Evolutionary conservation across 805 yeast genomes (phyloP).

Genomic region (Isabelozyma heimii): DNA sequence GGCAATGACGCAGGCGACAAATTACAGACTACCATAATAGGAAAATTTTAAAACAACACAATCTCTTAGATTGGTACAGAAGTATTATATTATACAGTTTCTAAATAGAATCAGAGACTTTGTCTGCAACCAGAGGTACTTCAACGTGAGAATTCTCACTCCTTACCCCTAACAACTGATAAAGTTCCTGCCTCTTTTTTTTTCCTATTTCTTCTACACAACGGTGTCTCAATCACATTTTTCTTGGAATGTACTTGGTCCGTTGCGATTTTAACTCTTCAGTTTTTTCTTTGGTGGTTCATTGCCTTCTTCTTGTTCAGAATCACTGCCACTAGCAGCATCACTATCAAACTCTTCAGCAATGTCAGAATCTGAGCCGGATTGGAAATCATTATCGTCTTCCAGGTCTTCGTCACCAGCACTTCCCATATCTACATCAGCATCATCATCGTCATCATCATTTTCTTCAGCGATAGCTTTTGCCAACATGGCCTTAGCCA

Average conservation of each 20-base stretch:
- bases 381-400: constrained; percentile 84
- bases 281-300: constrained; percentile 34
- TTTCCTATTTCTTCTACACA: no score
- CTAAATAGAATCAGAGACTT: neutral
- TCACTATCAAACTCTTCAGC: constrained; percentile 86
- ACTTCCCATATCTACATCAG: constrained; percentile 53
- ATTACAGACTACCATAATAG: neutral
- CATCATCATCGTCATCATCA: constrained; percentile 44
- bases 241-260: no score
- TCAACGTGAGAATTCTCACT: no score
- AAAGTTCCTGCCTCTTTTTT: no score
- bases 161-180: no score
- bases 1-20: neutral
- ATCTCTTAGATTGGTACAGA: neutral
- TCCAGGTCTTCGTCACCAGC: constrained; percentile 75
- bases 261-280: neutral
- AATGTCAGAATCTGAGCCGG: constrained; percentile 61
- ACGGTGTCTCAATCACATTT: no score
- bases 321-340: constrained; percentile 29
- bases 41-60: neutral
- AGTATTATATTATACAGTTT: neutral
- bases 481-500: constrained; percentile 77
- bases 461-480: constrained; percentile 66
- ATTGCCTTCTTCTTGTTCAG: constrained; percentile 20
- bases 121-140: neutral